Conservation (phyloP, 2,329 filamentous ascomycete genomes). For the Chrysosporium keratinophilum region DNA sequence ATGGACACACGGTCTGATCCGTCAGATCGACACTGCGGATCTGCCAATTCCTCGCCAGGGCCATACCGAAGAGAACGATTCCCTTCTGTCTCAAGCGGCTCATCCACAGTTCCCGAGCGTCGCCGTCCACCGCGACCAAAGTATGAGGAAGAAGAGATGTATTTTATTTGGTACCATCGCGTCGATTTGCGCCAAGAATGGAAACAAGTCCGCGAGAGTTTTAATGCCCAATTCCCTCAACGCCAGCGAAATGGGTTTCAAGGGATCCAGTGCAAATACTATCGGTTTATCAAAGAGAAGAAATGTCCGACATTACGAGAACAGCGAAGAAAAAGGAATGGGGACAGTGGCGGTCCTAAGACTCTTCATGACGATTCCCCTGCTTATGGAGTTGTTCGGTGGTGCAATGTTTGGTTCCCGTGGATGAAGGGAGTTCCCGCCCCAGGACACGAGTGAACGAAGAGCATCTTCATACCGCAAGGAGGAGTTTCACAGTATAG, state of each 20-base stretch:
- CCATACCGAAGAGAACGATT: slow-evolving; percentile 33
- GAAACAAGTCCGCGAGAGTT: slow-evolving; percentile 37
- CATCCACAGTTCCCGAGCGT: slow-evolving; percentile 27
- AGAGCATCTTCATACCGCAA: neutral
- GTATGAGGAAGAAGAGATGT: slow-evolving; percentile 40
- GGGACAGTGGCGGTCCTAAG: slow-evolving; percentile 5
- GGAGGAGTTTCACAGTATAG: neutral
- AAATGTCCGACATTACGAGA: slow-evolving; percentile 37
- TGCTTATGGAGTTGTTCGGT: slow-evolving; percentile 33
- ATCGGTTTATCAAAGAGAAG: slow-evolving; percentile 39
- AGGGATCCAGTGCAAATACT: slow-evolving; percentile 43
- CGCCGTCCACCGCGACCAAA: slow-evolving; percentile 37
- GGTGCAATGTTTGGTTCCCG: slow-evolving; percentile 33
- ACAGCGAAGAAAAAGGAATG: slow-evolving; percentile 24
- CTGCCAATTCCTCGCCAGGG: slow-evolving; percentile 28
- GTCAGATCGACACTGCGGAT: slow-evolving; percentile 15
- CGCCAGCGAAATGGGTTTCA: slow-evolving; percentile 34
- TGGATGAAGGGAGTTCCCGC: slow-evolving; percentile 32
- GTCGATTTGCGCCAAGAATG: slow-evolving; percentile 39
- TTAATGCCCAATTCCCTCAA: slow-evolving; percentile 35
- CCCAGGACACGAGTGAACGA: slow-evolving; percentile 16
- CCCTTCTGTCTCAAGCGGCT: slow-evolving; percentile 34
- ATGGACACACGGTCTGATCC: slow-evolving; percentile 9
- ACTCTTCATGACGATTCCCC: slow-evolving; percentile 21
- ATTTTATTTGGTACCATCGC: slow-evolving; percentile 43